phyloP scores from a whole-genome alignment of 331 rosid genomes.

The Acacia concinna region DNA sequence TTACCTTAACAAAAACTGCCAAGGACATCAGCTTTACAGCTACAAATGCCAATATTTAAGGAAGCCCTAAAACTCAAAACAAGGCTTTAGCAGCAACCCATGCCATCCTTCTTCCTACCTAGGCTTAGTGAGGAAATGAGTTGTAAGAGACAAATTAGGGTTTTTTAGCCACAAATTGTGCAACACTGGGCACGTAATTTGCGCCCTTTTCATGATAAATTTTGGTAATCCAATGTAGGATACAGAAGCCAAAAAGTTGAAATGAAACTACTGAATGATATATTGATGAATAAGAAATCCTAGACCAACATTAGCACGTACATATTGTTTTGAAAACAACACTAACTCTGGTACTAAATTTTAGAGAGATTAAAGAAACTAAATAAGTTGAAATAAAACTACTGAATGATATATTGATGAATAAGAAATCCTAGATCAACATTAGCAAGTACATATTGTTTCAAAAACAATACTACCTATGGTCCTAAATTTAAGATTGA shows the following conservation, averaged over 20 bases:
- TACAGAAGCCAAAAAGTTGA: not conserved
- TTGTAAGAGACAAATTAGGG: not conserved
- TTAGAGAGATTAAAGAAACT: too few species aligned
- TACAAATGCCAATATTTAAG: not conserved
- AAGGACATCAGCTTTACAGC: not conserved
- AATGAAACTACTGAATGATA: conserved; percentile 11
- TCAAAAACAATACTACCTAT: conserved; percentile 13
- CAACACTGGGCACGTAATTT: not conserved
- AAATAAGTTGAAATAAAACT: conserved; percentile 16
- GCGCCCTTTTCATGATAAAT: not conserved
- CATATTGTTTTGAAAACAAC: not conserved
- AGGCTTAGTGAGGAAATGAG: not conserved
- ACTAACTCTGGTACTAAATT: too few species aligned
- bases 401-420: not conserved
- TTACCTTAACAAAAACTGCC: not conserved
- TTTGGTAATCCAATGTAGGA: not conserved
- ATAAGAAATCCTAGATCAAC: not conserved
- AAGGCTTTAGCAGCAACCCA: not conserved
- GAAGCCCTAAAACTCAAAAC: not conserved
- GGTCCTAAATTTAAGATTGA: too few species aligned
- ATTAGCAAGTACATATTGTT: not conserved
- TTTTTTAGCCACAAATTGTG: not conserved
- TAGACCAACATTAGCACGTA: not conserved
- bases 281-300: not conserved
- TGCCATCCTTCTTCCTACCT: not conserved